These are phyloP conservation scores for Penicillium canescens DNA, from an alignment of 495 filamentous ascomycete species.

Conservation along the genomic window DNA sequence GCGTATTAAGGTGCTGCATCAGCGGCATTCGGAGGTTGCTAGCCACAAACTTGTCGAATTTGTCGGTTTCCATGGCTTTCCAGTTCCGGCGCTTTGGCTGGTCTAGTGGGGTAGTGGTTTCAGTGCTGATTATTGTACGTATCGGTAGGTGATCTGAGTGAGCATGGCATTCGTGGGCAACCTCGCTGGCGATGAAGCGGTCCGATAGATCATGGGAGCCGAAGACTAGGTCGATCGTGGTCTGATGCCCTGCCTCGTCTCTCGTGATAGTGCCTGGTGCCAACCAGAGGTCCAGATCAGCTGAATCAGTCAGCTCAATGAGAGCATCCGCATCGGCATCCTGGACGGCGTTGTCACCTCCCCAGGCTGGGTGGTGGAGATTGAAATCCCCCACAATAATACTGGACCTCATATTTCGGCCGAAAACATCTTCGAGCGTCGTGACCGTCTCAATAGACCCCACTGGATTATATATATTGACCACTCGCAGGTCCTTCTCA, in stretches of 20 bases:
- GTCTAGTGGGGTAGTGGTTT: background rate
- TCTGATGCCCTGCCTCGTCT: background rate
- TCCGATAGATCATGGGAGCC: background rate
- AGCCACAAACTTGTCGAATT: background rate
- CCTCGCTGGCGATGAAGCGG: background rate
- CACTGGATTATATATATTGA: slow-evolving; percentile 6
- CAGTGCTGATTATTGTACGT: background rate
- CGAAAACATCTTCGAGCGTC: background rate
- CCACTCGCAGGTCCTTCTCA: slow-evolving; percentile 1
- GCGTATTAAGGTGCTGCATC: too few species aligned
- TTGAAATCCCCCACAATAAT: slow-evolving; percentile 28
- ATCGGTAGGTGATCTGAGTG: slow-evolving; percentile 17
- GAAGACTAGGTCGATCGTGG: slow-evolving; percentile 15
- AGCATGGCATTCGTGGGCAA: background rate
- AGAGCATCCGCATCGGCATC: slow-evolving; percentile 1
- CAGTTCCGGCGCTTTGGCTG: slow-evolving; percentile 2
- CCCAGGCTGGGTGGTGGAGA: slow-evolving; percentile 19
- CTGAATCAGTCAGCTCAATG: background rate
- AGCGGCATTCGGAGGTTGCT: too few species aligned
- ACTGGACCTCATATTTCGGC: background rate
- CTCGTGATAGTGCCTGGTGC: slow-evolving; percentile 5
- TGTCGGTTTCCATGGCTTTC: slow-evolving; percentile 13
- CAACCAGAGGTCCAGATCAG: slow-evolving; percentile 1
- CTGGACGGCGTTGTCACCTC: background rate
- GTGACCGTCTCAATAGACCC: background rate